A percentile compares a stretch with the other conserved stretches of the same genome.
These are phyloP conservation scores for Colletotrichum tropicale DNA, from an alignment of 2,329 filamentous ascomycete species.

Conservation along the genomic window DNA sequence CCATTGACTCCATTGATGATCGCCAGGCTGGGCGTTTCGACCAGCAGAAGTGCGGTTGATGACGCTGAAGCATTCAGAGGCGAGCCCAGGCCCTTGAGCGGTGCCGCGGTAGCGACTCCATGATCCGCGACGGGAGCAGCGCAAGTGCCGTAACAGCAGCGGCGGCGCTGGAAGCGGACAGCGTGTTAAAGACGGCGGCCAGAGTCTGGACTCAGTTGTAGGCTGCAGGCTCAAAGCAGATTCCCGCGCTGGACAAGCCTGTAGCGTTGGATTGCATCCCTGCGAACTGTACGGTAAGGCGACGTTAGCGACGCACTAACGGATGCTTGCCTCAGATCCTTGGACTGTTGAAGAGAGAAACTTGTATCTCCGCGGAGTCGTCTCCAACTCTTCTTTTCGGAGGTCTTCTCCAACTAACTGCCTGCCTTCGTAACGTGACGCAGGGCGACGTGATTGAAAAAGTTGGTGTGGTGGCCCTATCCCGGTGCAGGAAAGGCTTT, in stretches of 20 bases:
- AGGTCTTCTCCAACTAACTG: neutral
- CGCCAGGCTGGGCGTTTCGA: neutral
- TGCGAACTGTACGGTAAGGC: slow-evolving; percentile 10
- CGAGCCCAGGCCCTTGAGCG: neutral
- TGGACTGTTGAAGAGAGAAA: neutral
- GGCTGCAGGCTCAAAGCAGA: neutral
- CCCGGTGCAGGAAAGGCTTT: slow-evolving; percentile 3
- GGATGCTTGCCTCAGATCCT: slow-evolving; percentile 18
- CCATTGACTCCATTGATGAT: neutral
- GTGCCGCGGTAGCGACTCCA: neutral
- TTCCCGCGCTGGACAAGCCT: neutral
- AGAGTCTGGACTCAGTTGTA: neutral
- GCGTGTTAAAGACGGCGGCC: neutral
- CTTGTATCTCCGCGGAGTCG: slow-evolving; percentile 15
- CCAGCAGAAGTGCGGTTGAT: neutral
- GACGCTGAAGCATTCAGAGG: neutral
- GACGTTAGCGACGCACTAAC: slow-evolving; percentile 16
- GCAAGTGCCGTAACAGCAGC: slow-evolving; percentile 9
- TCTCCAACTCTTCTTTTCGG: neutral
- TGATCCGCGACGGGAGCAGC: slow-evolving; percentile 5
- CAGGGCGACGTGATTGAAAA: neutral
- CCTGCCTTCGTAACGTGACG: neutral
- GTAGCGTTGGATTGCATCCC: slow-evolving; percentile 9
- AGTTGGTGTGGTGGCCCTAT: neutral
- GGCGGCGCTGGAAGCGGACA: neutral